Conservation (phyloP, 2,329 filamentous ascomycete species). For the Bipolaris bicolor region DNA sequence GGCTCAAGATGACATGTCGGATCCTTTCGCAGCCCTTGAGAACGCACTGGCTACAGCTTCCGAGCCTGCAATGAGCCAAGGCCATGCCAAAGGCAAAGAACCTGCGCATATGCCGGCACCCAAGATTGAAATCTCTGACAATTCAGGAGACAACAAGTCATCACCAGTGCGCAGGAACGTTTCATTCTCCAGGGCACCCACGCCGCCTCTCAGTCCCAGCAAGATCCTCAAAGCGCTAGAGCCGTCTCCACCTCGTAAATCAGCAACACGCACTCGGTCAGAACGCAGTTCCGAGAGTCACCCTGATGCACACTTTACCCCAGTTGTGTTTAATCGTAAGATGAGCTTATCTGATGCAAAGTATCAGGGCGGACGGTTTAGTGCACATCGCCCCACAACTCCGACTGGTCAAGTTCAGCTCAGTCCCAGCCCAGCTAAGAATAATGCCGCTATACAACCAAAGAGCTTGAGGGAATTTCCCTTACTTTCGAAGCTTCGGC, state of each 20-base stretch:
- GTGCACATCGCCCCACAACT: conserved; percentile 10
- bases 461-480: conserved; percentile 39
- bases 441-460: conserved; percentile 13
- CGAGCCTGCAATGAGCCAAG: conserved; percentile 4
- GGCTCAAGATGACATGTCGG: conserved; percentile 32
- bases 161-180: background rate
- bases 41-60: conserved; percentile 31
- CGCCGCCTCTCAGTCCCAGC: conserved; percentile 51
- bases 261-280: conserved; percentile 6
- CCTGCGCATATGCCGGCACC: background rate
- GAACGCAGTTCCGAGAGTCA: conserved; percentile 14
- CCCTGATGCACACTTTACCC: conserved; percentile 57
- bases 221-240: conserved; percentile 56
- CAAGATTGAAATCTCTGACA: background rate
- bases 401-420: conserved; percentile 12
- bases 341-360: conserved; percentile 59
- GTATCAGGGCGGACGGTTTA: conserved; percentile 59
- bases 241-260: conserved; percentile 42
- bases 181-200: conserved; percentile 27
- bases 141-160: background rate
- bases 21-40: conserved; percentile 39
- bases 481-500: conserved; percentile 40
- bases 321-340: conserved; percentile 58
- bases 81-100: conserved; percentile 11
- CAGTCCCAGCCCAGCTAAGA: background rate